Conservation (phyloP, 352 stramenopile species). For the Pythium rhizo-oryzae region DNA sequence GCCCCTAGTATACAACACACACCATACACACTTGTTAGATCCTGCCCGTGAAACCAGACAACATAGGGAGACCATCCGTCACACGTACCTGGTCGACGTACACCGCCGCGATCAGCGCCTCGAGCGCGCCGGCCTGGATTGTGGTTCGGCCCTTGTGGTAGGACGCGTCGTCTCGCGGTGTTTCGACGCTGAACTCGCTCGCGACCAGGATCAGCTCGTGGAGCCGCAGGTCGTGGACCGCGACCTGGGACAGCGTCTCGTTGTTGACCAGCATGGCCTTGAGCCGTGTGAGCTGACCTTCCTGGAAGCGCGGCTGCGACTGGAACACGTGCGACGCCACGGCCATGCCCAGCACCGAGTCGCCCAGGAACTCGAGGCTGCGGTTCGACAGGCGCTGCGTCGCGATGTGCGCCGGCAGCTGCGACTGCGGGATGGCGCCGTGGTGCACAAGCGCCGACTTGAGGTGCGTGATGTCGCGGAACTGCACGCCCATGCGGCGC, state of each 20-base stretch:
- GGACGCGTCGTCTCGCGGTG: constrained; percentile 27
- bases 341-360: constrained; percentile 71
- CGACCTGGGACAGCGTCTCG: constrained; percentile 65
- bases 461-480: constrained; percentile 58
- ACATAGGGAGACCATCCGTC: neutral
- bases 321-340: constrained; percentile 75
- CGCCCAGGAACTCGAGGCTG: constrained; percentile 82
- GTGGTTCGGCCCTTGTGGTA: constrained; percentile 64
- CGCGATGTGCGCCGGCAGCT: constrained; percentile 42
- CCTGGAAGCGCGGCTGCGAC: constrained; percentile 60
- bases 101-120: constrained; percentile 79
- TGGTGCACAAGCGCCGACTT: constrained; percentile 79
- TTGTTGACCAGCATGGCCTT: constrained; percentile 83
- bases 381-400: constrained; percentile 76
- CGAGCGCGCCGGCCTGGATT: constrained; percentile 73
- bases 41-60: too few species aligned
- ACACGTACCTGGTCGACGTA: constrained; percentile 68
- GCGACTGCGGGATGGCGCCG: constrained; percentile 51
- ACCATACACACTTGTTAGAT: neutral
- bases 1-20: constrained; percentile 39
- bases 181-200: constrained; percentile 37
- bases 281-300: constrained; percentile 72
- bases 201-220: constrained; percentile 67
- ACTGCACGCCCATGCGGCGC: constrained; percentile 56
- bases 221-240: constrained; percentile 57